Base-by-base conservation (phyloP, 2,329 filamentous ascomycete species). In the Stagonosporopsis vannaccii region DNA sequence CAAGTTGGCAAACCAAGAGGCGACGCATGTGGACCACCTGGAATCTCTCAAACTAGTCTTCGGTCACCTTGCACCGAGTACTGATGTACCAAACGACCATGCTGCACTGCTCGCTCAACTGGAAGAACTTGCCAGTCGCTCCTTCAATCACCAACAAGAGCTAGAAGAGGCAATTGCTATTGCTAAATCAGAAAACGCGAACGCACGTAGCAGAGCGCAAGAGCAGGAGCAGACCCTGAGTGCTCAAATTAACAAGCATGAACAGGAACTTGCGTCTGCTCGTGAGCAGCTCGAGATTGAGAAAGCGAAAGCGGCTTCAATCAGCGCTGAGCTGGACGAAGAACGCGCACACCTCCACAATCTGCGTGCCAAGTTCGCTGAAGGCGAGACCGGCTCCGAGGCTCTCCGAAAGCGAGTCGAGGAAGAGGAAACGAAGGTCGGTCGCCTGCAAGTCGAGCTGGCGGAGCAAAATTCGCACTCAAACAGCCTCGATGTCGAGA, bases 371-470 rank as follows among this genome's bases (percentile, higher is more conserved):
- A 90, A 89, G 72, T 88, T 96, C 69, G 86, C 90, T 1, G 90
- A 93, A 61, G 92, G 91, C 15, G 91, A 95, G 74, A 92, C 88
- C 3, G 92, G 92, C 5, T 92, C 91, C 0, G 91, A 93, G 74
- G 87, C 86, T 25, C 78, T 97, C 51, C 87, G 90, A 51, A 89
- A 88, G 75, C 85, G 87, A 51, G 82, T 96, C 3, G 86, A 88
- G 37, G 90, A 91, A 54, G 89, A 92, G 67, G 91, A 96, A 74
- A 81, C 80, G 55, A 90, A 87, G 73, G 84, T 91, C 4, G 84
- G 84, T 20, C 82, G 81, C 12, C 78, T 96, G 25, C 84, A 86
- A 2, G 85, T 91, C 64, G 86, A 91, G 67, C 81, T 96, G 19
- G 87, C 89, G 3, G 86, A 89, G 49, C 85, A 87, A n/a, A 87